Base-by-base conservation (phyloP, 2,329 filamentous ascomycete species). In the Aspergillus pseudotamarii region DNA sequence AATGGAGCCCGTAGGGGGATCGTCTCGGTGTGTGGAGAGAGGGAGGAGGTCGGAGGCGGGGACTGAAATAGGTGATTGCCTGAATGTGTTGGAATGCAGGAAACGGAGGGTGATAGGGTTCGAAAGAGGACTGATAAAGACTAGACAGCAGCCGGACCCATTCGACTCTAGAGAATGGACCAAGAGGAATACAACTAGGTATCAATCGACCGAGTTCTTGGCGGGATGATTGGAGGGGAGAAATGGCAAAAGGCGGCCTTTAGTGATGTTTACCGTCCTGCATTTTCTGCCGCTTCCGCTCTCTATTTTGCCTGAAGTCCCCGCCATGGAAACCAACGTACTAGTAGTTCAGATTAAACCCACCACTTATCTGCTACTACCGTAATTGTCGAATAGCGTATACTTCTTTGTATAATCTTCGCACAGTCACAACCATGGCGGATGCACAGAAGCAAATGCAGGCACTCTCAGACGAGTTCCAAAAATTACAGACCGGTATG, bases 401-500 rank as follows among this genome's bases (percentile, higher is more conserved):
- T 21, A 21, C 32, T 16, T 14, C 8, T 19, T 38, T n/a, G 26
- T n/a, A 21, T 6, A 16, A 32, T 14, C 4, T 23, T 21, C 12
- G 11, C 34, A 41, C 10, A 26, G 32, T 11, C 12, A 26, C 55
- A 51, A 77, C 56, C 54, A 93, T 93, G 89, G 86, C 89, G 62
- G 89, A 92, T 66, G 79, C 86, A 66, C 92, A 96, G 77, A 91
- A 90, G 65, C 87, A 87, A 73, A 84, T 97, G 30, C 94, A 97
- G 81, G 82, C 85, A 59, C 86, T 97, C 50, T 93, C 93, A 0
- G 93, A 97, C 58, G 90, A 96, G 68, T 98, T 91, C 76, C 90
- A 94, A 76, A 90, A 91, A 75, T 83, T 97, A 32, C 94, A 98
- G 80, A 88, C 90, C 79, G 93, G 93, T 92, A 76, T 66, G 79